Evolutionary conservation across 164 flowering plant genomes (phyloP), one percentile per base, ranked within the genome.

Genomic region (Vitis amurensis): DNA sequence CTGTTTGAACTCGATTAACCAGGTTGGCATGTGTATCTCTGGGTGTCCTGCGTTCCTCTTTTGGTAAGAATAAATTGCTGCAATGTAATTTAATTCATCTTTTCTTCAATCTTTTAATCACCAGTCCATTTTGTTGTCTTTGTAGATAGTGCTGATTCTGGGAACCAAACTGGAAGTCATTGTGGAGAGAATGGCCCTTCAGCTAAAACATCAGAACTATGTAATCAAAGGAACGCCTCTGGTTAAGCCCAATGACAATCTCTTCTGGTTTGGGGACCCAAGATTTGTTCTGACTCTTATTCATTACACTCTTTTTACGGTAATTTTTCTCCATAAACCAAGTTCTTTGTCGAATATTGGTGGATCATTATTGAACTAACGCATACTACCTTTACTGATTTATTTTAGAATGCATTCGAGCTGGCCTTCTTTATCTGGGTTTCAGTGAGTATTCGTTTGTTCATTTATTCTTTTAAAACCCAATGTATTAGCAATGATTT

Each of bases 91-190:
- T 19, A 31, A 52, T 29, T 12, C 27, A 23, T 23, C 27, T 23
- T 23, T 23, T 23, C 27, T 23, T 23, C 27, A 23, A 23, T 23
- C 27, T 23, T 23, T 23, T 2, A 23, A 23, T 23, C 27, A 23
- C 27, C 27, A 23, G 27, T 23, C 27, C 27, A 23, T 23, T 23
- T 23, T 23, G 27, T 23, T 23, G 27, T 23, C 27, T 23, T 11
- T 72, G 74, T 67, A 90, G 95, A 71, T 80, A 58, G 85, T 81
- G 52, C 69, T 87, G 58, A 51, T 75, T 49, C 50, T 90, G 3
- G 96, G 96, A 53, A 80, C 89, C 8, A 90, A 90, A 69, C 77
- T 88, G 14, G 81, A 90, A 80, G 83, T 84, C 2, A 87, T 89
- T 49, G 89, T 91, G 29, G 85, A 89, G 2, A 77, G 65, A 69